phyloP scores from a whole-genome alignment of 257 asterid species.

The Voacanga thouarsii region DNA sequence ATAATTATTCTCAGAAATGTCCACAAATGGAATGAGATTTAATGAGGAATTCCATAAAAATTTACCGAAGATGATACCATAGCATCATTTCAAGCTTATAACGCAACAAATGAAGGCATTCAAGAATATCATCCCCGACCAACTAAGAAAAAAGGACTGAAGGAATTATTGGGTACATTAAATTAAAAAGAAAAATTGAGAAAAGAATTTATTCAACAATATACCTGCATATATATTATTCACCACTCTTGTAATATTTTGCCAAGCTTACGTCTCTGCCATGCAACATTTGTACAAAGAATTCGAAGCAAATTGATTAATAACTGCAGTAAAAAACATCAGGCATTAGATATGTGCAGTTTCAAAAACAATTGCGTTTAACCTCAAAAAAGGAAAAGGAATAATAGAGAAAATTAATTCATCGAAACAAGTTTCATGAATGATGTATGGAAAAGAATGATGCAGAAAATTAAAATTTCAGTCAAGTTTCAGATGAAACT shows the following conservation, averaged over 20 bases:
- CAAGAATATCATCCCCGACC: neutral
- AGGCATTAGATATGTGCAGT: slow-evolving; percentile 20
- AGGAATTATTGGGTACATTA: neutral
- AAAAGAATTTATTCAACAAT: neutral
- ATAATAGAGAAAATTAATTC: neutral
- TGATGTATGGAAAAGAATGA: neutral
- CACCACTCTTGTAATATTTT: slow-evolving; percentile 98
- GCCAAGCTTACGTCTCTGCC: slow-evolving; percentile 99
- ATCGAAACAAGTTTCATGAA: neutral
- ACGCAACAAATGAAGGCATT: neutral
- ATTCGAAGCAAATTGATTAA: slow-evolving; percentile 67
- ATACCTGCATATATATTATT: slow-evolving; percentile 79
- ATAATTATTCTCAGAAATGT: neutral
- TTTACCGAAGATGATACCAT: neutral
- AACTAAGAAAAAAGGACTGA: neutral
- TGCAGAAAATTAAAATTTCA: neutral
- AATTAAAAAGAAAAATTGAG: neutral
- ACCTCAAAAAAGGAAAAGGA: neutral
- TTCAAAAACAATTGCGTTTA: neutral
- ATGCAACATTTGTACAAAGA: slow-evolving; percentile 85
- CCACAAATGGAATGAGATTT: neutral
- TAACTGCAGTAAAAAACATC: slow-evolving; percentile 60
- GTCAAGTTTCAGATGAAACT: neutral
- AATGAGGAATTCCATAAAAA: neutral
- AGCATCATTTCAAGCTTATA: too few relatives aligned